Evolutionary conservation across 1,139 yeast genomes (phyloP), one percentile per base, ranked within the genome.

Genomic region (Spathaspora sp.): DNA sequence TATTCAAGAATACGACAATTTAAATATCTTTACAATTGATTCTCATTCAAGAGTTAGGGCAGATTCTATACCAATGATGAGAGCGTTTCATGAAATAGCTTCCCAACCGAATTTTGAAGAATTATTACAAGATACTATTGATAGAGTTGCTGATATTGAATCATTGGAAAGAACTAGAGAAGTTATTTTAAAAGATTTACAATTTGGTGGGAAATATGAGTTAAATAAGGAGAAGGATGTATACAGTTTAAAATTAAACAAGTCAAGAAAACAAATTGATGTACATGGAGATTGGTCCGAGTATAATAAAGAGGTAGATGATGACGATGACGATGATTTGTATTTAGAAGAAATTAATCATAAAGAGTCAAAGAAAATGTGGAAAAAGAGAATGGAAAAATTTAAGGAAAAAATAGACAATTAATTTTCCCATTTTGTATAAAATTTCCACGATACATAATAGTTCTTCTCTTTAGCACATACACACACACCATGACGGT

Each of bases 1-100:
- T 59, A 88, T 88, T 51, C 89, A 86, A 57, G 70, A 62, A 23
- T 86, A 85, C 59, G 96, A 88, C 60, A 81, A 85, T 55, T 66
- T 87, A 52, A 88, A 88, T 61, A 80, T 88, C 20, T 88, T 88
- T 62, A 86, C 95, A 1, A 80, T 88, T 46, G 95, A 88, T 63
- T 81, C 89, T 0, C 78, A 78, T 49, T 83, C 90, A 0, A 73
- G 84, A 48, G 96, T 88, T 2, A 69, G 86, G 37, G 93, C 96
- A 0, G 96, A 88, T 61, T 81, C 88, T 2, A 86, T 86, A 1
- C 91, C 95, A 1, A 87, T 88, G 95, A 86, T 88, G 95, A 77
- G 91, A 55, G 95, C 93, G 2, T 88, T 88, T 61, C 82, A 86
- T 50, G 95, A 88, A 57, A 85, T 88, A 45, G 86, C 86, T 0